phyloP scores from a whole-genome alignment of 2,329 filamentous ascomycete genomes.

The Ceratocystis albifundus region DNA sequence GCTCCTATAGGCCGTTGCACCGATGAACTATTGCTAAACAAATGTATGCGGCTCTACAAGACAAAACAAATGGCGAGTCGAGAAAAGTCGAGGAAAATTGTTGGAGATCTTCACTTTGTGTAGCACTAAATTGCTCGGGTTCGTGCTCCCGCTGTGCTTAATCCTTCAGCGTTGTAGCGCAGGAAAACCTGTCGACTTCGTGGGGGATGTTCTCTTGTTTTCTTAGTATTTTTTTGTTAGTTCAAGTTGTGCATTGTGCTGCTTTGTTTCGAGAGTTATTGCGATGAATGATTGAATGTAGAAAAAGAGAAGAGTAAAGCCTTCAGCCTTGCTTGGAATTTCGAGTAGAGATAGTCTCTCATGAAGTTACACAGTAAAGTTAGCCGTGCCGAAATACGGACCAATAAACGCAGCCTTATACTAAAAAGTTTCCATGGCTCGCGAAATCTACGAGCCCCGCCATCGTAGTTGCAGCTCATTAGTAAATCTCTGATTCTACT shows the following conservation, averaged over 20 bases:
- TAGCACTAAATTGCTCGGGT: conserved; percentile 8
- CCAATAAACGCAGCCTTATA: conserved; percentile 6
- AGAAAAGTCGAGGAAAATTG: background rate
- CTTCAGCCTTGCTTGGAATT: background rate
- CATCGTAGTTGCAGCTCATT: background rate
- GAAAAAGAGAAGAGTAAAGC: too few species aligned
- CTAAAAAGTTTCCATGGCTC: conserved; percentile 5
- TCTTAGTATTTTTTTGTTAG: background rate
- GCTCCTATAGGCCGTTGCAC: background rate
- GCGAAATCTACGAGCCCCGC: conserved; percentile 1
- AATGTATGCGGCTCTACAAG: background rate
- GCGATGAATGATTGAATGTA: too few species aligned
- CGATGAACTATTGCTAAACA: background rate
- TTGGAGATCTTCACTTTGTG: background rate
- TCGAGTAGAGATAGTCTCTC: background rate
- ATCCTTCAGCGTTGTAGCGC: conserved; percentile 8
- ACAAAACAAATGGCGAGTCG: background rate
- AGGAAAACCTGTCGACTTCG: background rate
- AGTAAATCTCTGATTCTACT: background rate
- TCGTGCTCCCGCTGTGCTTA: conserved; percentile 6
- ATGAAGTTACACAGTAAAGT: background rate
- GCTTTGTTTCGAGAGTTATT: too few species aligned
- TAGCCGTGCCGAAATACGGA: background rate
- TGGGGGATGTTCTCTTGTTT: background rate
- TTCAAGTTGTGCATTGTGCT: too few species aligned